phyloP scores from a whole-genome alignment of 2,329 filamentous ascomycete species.

The Beauveria pseudobassiana region DNA sequence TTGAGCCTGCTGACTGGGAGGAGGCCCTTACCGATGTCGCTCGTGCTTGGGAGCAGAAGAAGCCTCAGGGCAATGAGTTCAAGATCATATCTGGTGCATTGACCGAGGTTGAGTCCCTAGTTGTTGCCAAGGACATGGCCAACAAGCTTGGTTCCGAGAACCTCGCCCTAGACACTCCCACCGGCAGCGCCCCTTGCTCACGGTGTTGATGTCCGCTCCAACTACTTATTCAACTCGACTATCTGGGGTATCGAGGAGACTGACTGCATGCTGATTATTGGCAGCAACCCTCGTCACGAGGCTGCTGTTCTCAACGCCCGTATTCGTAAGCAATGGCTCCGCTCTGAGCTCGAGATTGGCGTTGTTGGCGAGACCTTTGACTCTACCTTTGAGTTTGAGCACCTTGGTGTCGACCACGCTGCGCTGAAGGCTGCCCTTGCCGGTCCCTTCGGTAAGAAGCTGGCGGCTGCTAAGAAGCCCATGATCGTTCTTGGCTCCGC shows the following conservation, averaged over 20 bases:
- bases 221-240: conserved; percentile 94
- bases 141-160: conserved; percentile 97
- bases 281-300: conserved; percentile 92
- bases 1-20: conserved; percentile 91
- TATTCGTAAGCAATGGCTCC: conserved; percentile 95
- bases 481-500: conserved; percentile 96
- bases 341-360: conserved; percentile 87
- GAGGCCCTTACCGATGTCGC: conserved; percentile 85
- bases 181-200: conserved; percentile 74
- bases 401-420: conserved; percentile 71
- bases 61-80: conserved; percentile 87
- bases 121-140: conserved; percentile 93
- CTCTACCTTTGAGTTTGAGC: conserved; percentile 92
- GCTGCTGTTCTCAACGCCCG: conserved; percentile 92
- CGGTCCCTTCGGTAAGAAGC: conserved; percentile 87
- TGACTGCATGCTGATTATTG: conserved; percentile 84
- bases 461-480: conserved; percentile 77
- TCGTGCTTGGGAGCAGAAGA: conserved; percentile 68
- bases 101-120: conserved; percentile 84
- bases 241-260: conserved; percentile 92
- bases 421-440: conserved; percentile 79
- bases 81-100: conserved; percentile 90
- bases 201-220: conserved; percentile 86
- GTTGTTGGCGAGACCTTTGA: conserved; percentile 86
- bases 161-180: conserved; percentile 82